phyloP scores from a whole-genome alignment of 306 rosid species.

The Trifolium fragiferum region DNA sequence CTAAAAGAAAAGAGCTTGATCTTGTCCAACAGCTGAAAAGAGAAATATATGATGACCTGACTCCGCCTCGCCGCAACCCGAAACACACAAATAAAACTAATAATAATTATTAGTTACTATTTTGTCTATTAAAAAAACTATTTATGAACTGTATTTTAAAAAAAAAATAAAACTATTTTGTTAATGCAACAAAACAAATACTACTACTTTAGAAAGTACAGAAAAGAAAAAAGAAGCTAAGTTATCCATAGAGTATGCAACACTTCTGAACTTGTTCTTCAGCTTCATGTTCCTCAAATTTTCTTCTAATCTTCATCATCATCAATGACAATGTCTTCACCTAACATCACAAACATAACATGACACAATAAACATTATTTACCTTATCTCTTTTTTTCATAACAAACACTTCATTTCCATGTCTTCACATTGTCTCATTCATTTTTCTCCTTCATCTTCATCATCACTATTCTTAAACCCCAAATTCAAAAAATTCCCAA shows the following conservation, averaged over 20 bases:
- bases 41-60: too few species aligned
- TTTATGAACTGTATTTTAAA: too few species aligned
- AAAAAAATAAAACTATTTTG: too few species aligned
- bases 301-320: background rate
- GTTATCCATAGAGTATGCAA: conserved; percentile 14
- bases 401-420: conserved; percentile 44
- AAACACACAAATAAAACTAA: too few species aligned
- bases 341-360: background rate
- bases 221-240: background rate
- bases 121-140: too few species aligned
- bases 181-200: background rate
- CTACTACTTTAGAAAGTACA: too few species aligned
- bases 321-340: conserved; percentile 25
- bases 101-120: too few species aligned
- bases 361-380: conserved; percentile 25
- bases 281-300: background rate
- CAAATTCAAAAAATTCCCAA: conserved; percentile 41
- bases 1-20: too few species aligned
- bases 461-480: conserved; percentile 40
- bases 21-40: too few species aligned
- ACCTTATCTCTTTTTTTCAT: conserved; percentile 2
- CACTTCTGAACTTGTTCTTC: conserved; percentile 6
- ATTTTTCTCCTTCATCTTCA: conserved; percentile 30
- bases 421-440: conserved; percentile 62
- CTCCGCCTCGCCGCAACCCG: too few species aligned